These are phyloP conservation scores for Nakaseomyces bracarensis DNA, from an alignment of 1,139 yeast genomes.

Conservation along the genomic window DNA sequence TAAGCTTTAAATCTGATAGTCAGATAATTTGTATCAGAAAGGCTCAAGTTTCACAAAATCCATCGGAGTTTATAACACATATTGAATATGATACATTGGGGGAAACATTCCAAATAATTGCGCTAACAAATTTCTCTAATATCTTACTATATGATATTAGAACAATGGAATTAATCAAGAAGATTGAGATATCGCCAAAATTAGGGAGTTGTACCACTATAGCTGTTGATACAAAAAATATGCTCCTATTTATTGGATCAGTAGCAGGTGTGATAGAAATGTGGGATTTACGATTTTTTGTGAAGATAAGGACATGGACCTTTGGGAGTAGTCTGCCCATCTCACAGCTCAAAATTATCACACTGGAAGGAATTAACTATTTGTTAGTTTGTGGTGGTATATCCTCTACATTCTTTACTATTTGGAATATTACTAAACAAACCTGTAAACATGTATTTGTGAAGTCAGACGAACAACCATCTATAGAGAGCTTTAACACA, in stretches of 20 bases:
- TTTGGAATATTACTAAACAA: constrained; percentile 69
- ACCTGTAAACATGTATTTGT: constrained; percentile 53
- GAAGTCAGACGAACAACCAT: constrained; percentile 28
- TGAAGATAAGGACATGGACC: constrained; percentile 55
- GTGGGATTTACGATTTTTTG: constrained; percentile 72
- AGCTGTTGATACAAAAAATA: constrained; percentile 43
- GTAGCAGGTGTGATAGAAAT: constrained; percentile 60
- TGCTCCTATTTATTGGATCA: constrained; percentile 72
- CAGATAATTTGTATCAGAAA: constrained; percentile 12
- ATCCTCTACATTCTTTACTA: constrained; percentile 48
- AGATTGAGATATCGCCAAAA: constrained; percentile 46
- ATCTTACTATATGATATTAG: constrained; percentile 53
- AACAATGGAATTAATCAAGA: constrained; percentile 41
- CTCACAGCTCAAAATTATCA: constrained; percentile 38
- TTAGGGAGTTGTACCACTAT: constrained; percentile 63
- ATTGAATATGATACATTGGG: constrained; percentile 37
- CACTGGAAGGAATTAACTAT: constrained; percentile 35
- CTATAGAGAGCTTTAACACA: constrained; percentile 15
- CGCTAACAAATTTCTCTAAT: constrained; percentile 47
- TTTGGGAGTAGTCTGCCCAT: constrained; percentile 45
- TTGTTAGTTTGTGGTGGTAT: constrained; percentile 63
- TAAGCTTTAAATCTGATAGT: constrained; percentile 29
- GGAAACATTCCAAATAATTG: constrained; percentile 35
- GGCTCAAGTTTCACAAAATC: constrained; percentile 34
- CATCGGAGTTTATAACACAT: constrained; percentile 37